A percentile compares a stretch with the other conserved stretches of the same genome.
Evolutionary conservation across 2,329 filamentous ascomycete species (phyloP).

Genomic region (Magnaporthiopsis incrustans): DNA sequence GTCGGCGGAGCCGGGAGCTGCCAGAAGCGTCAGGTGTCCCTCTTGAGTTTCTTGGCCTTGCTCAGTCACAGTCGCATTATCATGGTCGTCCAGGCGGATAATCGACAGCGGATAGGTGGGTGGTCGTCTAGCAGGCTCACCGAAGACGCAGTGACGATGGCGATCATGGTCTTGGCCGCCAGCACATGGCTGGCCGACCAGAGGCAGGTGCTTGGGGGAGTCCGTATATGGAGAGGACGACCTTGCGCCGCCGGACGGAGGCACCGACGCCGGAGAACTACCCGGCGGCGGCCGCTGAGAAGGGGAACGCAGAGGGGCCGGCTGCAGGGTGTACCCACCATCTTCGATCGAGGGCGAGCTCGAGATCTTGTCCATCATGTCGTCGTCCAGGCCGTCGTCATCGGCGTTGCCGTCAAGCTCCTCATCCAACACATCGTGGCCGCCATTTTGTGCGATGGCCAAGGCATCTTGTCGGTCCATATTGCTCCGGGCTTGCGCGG

Average conservation of each 20-base stretch:
- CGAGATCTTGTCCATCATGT: slow-evolving; percentile 98
- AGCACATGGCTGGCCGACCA: slow-evolving; percentile 7
- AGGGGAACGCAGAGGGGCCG: slow-evolving; percentile 29
- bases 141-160: slow-evolving; percentile 42
- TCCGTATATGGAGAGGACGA: slow-evolving; percentile 35
- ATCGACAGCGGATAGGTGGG: not conserved
- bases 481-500: slow-evolving; percentile 20
- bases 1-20: not conserved
- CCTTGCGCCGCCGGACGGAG: slow-evolving; percentile 25
- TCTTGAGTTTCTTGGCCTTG: not conserved
- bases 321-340: slow-evolving; percentile 64
- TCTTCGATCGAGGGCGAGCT: slow-evolving; percentile 98
- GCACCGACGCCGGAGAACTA: slow-evolving; percentile 22
- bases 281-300: slow-evolving; percentile 21
- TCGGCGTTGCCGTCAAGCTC: slow-evolving; percentile 61
- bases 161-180: slow-evolving; percentile 18
- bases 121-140: slow-evolving; percentile 34
- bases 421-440: slow-evolving; percentile 45
- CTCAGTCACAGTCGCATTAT: not conserved
- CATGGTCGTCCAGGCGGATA: not conserved
- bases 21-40: not conserved
- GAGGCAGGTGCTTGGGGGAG: slow-evolving; percentile 23
- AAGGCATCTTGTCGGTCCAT: slow-evolving; percentile 47
- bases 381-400: slow-evolving; percentile 75
- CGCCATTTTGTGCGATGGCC: slow-evolving; percentile 55